These are phyloP conservation scores for Mucuna pruriens DNA, from an alignment of 306 rosid species.

Conservation along the genomic window DNA sequence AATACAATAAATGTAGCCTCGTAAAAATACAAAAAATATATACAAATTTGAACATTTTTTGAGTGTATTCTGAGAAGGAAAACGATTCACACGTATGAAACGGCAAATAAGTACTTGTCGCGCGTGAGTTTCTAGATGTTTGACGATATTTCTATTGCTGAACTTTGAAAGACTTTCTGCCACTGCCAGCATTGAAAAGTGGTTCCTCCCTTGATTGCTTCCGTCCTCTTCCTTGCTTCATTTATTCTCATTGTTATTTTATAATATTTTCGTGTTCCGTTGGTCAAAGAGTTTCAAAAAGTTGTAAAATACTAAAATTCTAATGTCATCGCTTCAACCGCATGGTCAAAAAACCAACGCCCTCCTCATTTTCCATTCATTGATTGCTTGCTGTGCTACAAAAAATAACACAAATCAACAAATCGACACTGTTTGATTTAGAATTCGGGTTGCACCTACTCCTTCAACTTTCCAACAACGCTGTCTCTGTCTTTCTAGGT, in stretches of 20 bases:
- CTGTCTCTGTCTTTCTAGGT: constrained; percentile 27
- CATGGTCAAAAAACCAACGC: constrained; percentile 43
- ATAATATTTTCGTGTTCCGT: neutral
- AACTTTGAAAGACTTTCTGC: neutral
- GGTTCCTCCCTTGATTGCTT: neutral
- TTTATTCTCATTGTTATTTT: neutral
- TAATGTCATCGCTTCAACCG: neutral
- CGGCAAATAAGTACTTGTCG: neutral
- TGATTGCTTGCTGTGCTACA: neutral
- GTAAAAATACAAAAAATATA: too few relatives aligned
- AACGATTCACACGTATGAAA: neutral
- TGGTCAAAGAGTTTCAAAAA: constrained; percentile 29
- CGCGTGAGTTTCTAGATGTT: constrained; percentile 19
- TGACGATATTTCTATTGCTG: neutral
- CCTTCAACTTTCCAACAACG: neutral
- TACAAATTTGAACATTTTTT: too few relatives aligned
- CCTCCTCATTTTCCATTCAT: neutral
- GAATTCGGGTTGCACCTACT: constrained; percentile 24
- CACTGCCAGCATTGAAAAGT: neutral
- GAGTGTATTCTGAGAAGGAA: too few relatives aligned
- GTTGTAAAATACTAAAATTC: constrained; percentile 15
- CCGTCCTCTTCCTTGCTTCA: neutral
- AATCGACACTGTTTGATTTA: constrained; percentile 26
- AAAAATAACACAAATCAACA: neutral
- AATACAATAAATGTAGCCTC: too few relatives aligned